These are phyloP conservation scores for Eucalyptus globulus DNA, from an alignment of 345 rosid genomes.

Conservation along the genomic window DNA sequence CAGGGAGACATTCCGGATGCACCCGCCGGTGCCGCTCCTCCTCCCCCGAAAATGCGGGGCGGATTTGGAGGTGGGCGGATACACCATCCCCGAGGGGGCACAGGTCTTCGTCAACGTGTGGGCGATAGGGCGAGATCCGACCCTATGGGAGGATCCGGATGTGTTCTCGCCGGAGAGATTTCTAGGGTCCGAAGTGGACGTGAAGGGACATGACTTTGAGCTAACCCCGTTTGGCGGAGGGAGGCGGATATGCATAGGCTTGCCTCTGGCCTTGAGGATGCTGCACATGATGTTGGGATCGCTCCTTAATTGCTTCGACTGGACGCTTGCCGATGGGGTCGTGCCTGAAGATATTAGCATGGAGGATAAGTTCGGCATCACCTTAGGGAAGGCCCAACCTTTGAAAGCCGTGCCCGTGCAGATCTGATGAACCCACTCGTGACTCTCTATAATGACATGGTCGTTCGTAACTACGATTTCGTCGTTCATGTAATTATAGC, in stretches of 20 bases:
- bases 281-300: constrained; percentile 11
- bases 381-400: constrained; percentile 3
- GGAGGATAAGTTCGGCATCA: constrained; percentile 10
- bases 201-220: constrained; percentile 6
- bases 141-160: not conserved
- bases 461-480: not conserved
- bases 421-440: not conserved
- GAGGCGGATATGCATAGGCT: constrained; percentile 17
- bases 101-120: constrained; percentile 6
- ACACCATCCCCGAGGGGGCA: constrained; percentile 1
- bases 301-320: constrained; percentile 6
- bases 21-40: constrained; percentile 6
- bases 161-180: constrained; percentile 17
- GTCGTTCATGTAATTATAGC: not conserved
- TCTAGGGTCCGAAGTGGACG: not conserved
- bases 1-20: constrained; percentile 8
- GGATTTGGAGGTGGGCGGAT: not conserved
- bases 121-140: constrained; percentile 9
- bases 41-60: constrained; percentile 1
- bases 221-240: constrained; percentile 21
- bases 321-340: constrained; percentile 12
- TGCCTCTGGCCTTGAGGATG: constrained; percentile 13
- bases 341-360: constrained; percentile 1
- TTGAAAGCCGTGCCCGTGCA: not conserved
- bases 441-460: not conserved